phyloP scores from a whole-genome alignment of 352 stramenopile species.

The Globisporangium lucens region DNA sequence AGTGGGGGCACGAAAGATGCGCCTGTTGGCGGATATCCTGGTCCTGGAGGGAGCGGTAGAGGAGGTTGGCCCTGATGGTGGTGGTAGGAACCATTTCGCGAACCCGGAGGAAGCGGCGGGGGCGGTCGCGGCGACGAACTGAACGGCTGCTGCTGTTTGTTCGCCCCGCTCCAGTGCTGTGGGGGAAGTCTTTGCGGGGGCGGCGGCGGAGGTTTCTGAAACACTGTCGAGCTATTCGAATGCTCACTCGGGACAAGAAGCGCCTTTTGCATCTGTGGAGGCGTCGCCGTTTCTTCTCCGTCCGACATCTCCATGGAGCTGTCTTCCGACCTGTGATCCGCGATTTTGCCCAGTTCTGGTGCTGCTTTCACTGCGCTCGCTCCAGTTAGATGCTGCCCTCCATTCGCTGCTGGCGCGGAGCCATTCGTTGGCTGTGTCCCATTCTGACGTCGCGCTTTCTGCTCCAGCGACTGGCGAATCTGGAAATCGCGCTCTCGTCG shows the following conservation, averaged over 20 bases:
- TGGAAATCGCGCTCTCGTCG: slow-evolving; percentile 74
- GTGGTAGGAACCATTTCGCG: slow-evolving; percentile 18
- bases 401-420: slow-evolving; percentile 15
- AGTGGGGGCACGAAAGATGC: slow-evolving; percentile 16
- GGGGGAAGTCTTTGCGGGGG: slow-evolving; percentile 9
- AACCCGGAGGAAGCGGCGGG: slow-evolving; percentile 12
- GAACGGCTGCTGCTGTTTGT: slow-evolving; percentile 17
- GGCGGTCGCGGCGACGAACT: slow-evolving; percentile 21
- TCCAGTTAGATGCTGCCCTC: slow-evolving; percentile 10
- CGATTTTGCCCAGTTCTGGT: slow-evolving; percentile 14
- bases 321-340: slow-evolving; percentile 25
- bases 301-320: slow-evolving; percentile 76
- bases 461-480: slow-evolving; percentile 62
- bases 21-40: slow-evolving; percentile 10
- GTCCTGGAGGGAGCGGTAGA: slow-evolving; percentile 22
- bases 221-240: not conserved
- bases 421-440: slow-evolving; percentile 14
- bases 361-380: slow-evolving; percentile 16
- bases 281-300: slow-evolving; percentile 27
- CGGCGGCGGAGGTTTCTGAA: slow-evolving; percentile 15
- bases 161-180: slow-evolving; percentile 22
- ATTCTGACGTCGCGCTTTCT: slow-evolving; percentile 19
- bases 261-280: slow-evolving; percentile 7
- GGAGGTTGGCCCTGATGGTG: not conserved
- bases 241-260: slow-evolving; percentile 3